A percentile compares a stretch with the other conserved stretches of the same genome.
Conservation (phyloP, 2,329 filamentous ascomycete genomes). For the Kalaharituber pfeilii region DNA sequence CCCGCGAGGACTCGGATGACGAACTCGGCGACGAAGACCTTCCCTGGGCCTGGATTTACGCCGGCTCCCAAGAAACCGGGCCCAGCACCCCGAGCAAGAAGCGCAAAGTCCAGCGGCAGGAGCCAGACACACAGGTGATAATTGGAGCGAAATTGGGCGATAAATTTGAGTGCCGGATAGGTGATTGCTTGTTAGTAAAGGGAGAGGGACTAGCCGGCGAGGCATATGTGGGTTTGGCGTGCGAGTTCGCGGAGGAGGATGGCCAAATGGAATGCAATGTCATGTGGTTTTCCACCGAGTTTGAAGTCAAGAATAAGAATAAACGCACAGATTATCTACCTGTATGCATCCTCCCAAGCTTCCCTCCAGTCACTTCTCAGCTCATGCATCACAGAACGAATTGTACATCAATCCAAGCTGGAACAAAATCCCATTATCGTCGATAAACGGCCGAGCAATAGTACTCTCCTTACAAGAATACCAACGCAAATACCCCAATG, state of each 20-base stretch:
- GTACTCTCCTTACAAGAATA: conserved; percentile 60
- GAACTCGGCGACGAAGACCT: conserved; percentile 58
- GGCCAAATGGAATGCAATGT: conserved; percentile 71
- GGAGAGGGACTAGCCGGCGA: conserved; percentile 62
- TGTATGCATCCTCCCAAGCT: conserved; percentile 29
- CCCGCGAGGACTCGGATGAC: conserved; percentile 70
- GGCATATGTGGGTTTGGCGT: conserved; percentile 82
- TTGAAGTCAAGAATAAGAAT: conserved; percentile 69
- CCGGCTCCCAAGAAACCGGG: conserved; percentile 7
- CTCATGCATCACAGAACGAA: conserved; percentile 45
- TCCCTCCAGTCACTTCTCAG: background rate
- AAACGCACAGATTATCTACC: conserved; percentile 64
- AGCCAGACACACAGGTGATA: conserved; percentile 35
- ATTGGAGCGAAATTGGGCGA: conserved; percentile 65
- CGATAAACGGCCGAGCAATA: conserved; percentile 76
- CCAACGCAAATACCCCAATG: conserved; percentile 50
- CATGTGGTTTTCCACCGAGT: conserved; percentile 89
- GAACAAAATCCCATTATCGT: conserved; percentile 70
- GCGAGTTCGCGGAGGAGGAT: conserved; percentile 51
- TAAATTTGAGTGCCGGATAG: conserved; percentile 56
- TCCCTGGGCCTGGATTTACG: conserved; percentile 67
- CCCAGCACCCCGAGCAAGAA: conserved; percentile 8
- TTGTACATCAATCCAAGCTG: conserved; percentile 77
- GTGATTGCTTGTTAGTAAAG: conserved; percentile 73
- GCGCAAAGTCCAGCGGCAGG: conserved; percentile 12